These are phyloP conservation scores for Pseudoneurospora amorphoporcata DNA, from an alignment of 495 filamentous ascomycete genomes.

Conservation along the genomic window DNA sequence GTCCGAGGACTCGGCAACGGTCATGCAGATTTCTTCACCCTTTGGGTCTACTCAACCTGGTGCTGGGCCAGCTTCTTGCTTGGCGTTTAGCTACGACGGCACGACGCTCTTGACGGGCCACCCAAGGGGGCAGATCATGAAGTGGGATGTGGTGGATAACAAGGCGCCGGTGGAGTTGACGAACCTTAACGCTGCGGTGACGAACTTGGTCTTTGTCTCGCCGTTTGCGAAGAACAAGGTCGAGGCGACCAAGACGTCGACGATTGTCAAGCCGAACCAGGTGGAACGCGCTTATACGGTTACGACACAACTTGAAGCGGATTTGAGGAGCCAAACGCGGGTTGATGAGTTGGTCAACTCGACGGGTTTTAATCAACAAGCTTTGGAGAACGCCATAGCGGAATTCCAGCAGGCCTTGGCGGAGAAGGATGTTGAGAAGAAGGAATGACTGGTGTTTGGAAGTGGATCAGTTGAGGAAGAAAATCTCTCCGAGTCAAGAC, in stretches of 20 bases:
- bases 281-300: constrained; percentile 60
- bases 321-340: constrained; percentile 22
- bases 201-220: constrained; percentile 62
- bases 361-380: constrained; percentile 24
- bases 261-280: constrained; percentile 62
- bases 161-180: constrained; percentile 53
- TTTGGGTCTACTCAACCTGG: constrained; percentile 49
- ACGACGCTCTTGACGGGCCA: constrained; percentile 74
- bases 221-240: constrained; percentile 12
- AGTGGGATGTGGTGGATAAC: constrained; percentile 55
- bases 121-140: constrained; percentile 60
- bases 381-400: constrained; percentile 16
- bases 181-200: constrained; percentile 66
- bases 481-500: background rate
- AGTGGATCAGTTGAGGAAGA: background rate
- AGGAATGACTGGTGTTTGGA: background rate
- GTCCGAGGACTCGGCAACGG: constrained; percentile 38
- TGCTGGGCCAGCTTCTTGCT: constrained; percentile 48
- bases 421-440: background rate
- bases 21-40: constrained; percentile 46
- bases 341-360: constrained; percentile 30
- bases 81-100: constrained; percentile 72
- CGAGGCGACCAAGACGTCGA: constrained; percentile 40
- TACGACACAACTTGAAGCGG: constrained; percentile 48
- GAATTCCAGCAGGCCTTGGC: constrained; percentile 21